These are phyloP conservation scores for Nicotiana tomentosiformis DNA, from an alignment of 257 asterid species.

Conservation along the genomic window DNA sequence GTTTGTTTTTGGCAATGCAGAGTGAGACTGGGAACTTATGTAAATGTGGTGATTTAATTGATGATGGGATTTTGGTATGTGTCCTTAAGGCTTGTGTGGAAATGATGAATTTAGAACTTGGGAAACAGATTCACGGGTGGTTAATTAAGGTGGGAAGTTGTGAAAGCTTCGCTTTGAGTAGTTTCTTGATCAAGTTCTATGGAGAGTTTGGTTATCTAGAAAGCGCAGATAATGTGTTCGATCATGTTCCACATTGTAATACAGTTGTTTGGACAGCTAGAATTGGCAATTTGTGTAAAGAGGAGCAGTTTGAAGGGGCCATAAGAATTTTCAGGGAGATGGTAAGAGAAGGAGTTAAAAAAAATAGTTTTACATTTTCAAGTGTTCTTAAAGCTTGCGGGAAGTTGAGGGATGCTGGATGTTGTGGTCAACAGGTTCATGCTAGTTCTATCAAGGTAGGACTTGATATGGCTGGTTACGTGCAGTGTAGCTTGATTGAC, in stretches of 20 bases:
- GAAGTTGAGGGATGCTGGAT: conserved; percentile 32
- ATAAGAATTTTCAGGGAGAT: conserved; percentile 48
- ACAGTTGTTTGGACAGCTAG: conserved; percentile 62
- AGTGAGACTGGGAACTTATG: conserved; percentile 16
- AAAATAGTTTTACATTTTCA: conserved; percentile 51
- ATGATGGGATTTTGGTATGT: conserved; percentile 49
- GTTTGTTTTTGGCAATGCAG: conserved; percentile 44
- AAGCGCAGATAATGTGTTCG: conserved; percentile 44
- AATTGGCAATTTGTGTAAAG: conserved; percentile 43
- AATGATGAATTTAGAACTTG: conserved; percentile 39
- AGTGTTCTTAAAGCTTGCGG: conserved; percentile 66
- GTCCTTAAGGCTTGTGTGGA: conserved; percentile 53
- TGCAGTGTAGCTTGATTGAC: conserved; percentile 59
- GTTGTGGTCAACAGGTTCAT: conserved; percentile 61
- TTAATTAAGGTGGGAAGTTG: conserved; percentile 50
- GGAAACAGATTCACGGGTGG: conserved; percentile 73
- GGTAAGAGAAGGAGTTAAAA: conserved; percentile 58
- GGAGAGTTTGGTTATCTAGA: conserved; percentile 40
- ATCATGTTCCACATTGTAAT: conserved; percentile 26
- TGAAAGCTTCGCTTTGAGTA: conserved; percentile 32
- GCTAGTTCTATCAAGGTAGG: conserved; percentile 54
- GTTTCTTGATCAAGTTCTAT: conserved; percentile 66
- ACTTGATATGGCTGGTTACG: conserved; percentile 49
- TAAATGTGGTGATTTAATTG: conserved; percentile 21
- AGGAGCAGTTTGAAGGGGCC: conserved; percentile 32